These are phyloP conservation scores for Tephrocybe sp. DNA, from an alignment of 768 basidiomycete species.

Conservation along the genomic window DNA sequence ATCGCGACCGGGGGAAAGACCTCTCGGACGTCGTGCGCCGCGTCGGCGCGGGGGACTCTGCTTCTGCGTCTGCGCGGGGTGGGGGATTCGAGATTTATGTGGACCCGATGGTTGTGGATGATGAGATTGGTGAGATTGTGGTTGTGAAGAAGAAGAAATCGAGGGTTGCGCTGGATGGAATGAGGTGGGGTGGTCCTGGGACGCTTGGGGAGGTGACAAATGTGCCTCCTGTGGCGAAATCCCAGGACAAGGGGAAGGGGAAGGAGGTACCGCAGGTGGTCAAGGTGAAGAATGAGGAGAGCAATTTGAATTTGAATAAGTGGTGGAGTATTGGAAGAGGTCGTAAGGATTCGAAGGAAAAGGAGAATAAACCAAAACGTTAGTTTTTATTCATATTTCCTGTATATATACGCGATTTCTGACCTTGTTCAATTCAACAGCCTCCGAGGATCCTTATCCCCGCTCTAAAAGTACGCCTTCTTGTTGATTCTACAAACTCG, in stretches of 20 bases:
- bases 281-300: conserved; percentile 33
- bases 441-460: conserved; percentile 34
- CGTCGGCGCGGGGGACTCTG: conserved; percentile 32
- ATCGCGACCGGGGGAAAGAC: conserved; percentile 39
- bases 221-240: conserved; percentile 27
- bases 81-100: conserved; percentile 70
- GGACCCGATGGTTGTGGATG: conserved; percentile 55
- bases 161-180: conserved; percentile 55
- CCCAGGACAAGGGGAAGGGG: conserved; percentile 19
- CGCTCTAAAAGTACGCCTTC: conserved; percentile 37
- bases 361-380: conserved; percentile 46
- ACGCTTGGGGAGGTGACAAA: conserved; percentile 61
- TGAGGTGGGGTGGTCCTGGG: conserved; percentile 48
- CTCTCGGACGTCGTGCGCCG: conserved; percentile 60
- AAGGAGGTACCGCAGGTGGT: conserved; percentile 26
- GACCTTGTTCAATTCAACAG: conserved; percentile 17
- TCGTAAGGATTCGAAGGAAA: conserved; percentile 70
- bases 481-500: not conserved
- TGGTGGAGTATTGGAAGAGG: conserved; percentile 86
- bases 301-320: conserved; percentile 34
- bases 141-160: conserved; percentile 79
- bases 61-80: conserved; percentile 2
- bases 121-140: conserved; percentile 65
- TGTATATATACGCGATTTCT: not conserved
- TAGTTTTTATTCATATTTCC: conserved; percentile 14